Percentiles rank a stretch among this genome's conserved stretches.
Evolutionary conservation across 2,329 filamentous ascomycete species (phyloP).

Genomic region (Hyphodiscus sp.): DNA sequence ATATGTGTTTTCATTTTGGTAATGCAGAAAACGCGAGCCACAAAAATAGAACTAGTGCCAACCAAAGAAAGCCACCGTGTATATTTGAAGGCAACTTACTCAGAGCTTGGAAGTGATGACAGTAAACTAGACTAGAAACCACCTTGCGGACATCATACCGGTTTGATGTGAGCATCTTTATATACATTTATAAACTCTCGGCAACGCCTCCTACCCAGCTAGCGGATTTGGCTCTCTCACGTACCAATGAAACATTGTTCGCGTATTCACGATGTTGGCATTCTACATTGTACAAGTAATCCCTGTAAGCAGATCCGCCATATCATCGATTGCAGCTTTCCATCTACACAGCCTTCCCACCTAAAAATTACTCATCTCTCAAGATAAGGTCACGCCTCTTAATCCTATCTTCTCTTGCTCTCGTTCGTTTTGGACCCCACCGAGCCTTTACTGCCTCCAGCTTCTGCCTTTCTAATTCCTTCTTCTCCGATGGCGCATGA

Average conservation of each 20-base stretch:
- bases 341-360: background rate
- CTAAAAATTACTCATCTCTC: slow-evolving; percentile 19
- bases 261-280: background rate
- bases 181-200: background rate
- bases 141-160: background rate
- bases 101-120: no score
- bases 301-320: background rate
- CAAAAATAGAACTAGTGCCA: no score
- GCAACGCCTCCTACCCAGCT: background rate
- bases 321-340: background rate
- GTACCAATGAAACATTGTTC: background rate
- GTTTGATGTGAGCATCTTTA: background rate
- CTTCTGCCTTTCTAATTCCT: slow-evolving; percentile 37
- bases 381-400: slow-evolving; percentile 38
- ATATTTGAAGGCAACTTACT: no score
- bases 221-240: background rate
- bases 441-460: slow-evolving; percentile 43
- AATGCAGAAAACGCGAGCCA: no score
- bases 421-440: slow-evolving; percentile 50
- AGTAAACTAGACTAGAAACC: background rate
- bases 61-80: no score
- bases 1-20: no score
- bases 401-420: slow-evolving; percentile 48
- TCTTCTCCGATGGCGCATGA: slow-evolving; percentile 41
- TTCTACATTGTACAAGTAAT: background rate